These are phyloP conservation scores for Clarireedia hainanense DNA, from an alignment of 2,329 filamentous ascomycete species.

Conservation along the genomic window DNA sequence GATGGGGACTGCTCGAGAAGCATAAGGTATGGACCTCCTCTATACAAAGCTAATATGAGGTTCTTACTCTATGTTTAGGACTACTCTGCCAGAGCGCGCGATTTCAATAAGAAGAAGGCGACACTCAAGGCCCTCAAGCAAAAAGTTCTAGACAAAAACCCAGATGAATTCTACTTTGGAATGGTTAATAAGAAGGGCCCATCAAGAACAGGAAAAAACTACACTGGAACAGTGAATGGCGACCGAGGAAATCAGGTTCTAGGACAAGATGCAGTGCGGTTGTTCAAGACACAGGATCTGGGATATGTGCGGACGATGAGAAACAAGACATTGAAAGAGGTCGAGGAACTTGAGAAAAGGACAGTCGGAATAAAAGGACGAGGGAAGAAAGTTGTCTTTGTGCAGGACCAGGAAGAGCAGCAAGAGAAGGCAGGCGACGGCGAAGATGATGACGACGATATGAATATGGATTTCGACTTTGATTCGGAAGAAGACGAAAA, in stretches of 20 bases:
- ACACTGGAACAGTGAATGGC: conserved; percentile 48
- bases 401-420: conserved; percentile 25
- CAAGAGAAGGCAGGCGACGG: conserved; percentile 14
- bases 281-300: conserved; percentile 63
- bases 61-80: conserved; percentile 36
- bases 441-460: conserved; percentile 13
- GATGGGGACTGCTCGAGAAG: conserved; percentile 91
- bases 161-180: conserved; percentile 66
- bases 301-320: conserved; percentile 57
- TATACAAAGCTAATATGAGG: neutral
- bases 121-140: conserved; percentile 50
- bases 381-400: conserved; percentile 32
- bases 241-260: conserved; percentile 50
- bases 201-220: conserved; percentile 42
- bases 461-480: conserved; percentile 24
- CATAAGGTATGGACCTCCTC: conserved; percentile 58
- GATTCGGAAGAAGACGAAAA: conserved; percentile 13
- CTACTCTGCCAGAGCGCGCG: conserved; percentile 56
- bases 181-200: conserved; percentile 58
- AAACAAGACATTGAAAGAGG: conserved; percentile 51
- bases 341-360: conserved; percentile 46
- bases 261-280: conserved; percentile 48
- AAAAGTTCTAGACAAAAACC: conserved; percentile 59
- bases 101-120: conserved; percentile 58
- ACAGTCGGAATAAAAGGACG: conserved; percentile 33